Conservation (phyloP, 2,329 filamentous ascomycete species). For the Endothia cerciana region DNA sequence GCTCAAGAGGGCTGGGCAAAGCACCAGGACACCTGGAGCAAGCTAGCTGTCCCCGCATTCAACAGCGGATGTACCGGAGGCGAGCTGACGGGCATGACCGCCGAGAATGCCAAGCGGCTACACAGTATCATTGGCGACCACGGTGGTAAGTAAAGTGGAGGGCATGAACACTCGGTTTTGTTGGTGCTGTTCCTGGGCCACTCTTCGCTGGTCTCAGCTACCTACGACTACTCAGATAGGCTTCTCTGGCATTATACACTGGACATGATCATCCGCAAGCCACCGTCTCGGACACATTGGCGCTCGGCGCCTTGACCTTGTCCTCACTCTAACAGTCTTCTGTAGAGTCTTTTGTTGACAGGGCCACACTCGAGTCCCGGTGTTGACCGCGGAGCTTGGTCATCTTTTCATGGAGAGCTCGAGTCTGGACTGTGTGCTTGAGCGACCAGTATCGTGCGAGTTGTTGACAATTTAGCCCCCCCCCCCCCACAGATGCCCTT, state of each 20-base stretch:
- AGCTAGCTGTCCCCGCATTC: neutral
- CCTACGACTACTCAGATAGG: neutral
- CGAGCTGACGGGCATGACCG: neutral
- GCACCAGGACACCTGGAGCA: neutral
- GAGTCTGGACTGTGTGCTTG: no score
- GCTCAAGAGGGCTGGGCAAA: neutral
- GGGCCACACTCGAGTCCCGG: no score
- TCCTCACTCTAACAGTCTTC: no score
- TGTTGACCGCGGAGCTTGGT: no score
- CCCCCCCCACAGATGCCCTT: no score
- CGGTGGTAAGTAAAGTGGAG: neutral
- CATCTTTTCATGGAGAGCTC: no score
- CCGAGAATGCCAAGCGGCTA: neutral
- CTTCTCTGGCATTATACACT: neutral
- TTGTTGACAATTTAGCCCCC: no score
- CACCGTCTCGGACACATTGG: neutral
- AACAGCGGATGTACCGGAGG: neutral
- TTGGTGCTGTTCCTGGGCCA: neutral
- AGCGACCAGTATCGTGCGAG: no score
- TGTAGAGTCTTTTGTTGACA: no score
- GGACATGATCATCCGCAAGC: neutral
- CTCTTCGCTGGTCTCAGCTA: neutral
- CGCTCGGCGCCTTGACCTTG: no score
- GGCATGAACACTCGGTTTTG: neutral
- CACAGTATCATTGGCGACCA: neutral